These are phyloP conservation scores for Monosporascus ibericus DNA, from an alignment of 2,329 filamentous ascomycete genomes.

Conservation along the genomic window DNA sequence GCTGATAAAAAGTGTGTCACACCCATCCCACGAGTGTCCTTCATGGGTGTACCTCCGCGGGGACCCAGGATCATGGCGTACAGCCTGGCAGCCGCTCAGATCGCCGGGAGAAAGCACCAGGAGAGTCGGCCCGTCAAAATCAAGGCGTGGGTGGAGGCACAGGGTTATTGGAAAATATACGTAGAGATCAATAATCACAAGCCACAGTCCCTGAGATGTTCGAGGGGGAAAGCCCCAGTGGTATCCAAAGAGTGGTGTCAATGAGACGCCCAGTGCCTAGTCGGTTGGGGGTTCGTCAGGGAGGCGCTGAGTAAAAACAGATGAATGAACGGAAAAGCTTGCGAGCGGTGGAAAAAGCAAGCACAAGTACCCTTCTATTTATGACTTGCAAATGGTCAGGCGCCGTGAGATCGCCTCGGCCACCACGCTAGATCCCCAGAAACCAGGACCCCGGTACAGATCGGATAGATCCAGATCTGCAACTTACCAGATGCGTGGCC, in stretches of 20 bases:
- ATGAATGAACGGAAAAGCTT: conserved; percentile 2
- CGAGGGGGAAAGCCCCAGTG: not conserved
- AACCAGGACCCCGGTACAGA: not conserved
- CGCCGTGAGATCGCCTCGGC: not conserved
- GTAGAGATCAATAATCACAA: not conserved
- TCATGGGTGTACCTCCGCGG: not conserved
- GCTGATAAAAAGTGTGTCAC: not conserved
- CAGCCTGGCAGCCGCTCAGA: not conserved
- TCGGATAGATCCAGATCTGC: conserved; percentile 1
- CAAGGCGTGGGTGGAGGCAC: not conserved
- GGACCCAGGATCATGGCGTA: not conserved
- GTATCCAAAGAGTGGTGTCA: not conserved
- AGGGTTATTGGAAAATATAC: not conserved
- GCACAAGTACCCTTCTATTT: conserved; percentile 8
- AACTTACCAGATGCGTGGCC: not conserved
- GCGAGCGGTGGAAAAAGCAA: conserved; percentile 10
- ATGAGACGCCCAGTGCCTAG: too few relatives aligned
- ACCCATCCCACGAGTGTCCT: not conserved
- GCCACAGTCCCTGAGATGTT: not conserved
- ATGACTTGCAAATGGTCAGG: conserved; percentile 1
- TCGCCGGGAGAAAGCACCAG: not conserved
- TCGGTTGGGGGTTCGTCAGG: too few relatives aligned
- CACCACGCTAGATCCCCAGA: not conserved
- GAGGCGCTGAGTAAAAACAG: too few relatives aligned
- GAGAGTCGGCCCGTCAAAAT: too few relatives aligned